Evolutionary conservation across 2,329 filamentous ascomycete genomes (phyloP), one percentile per base, ranked within the genome.

Genomic region (Falciphora oryzae): DNA sequence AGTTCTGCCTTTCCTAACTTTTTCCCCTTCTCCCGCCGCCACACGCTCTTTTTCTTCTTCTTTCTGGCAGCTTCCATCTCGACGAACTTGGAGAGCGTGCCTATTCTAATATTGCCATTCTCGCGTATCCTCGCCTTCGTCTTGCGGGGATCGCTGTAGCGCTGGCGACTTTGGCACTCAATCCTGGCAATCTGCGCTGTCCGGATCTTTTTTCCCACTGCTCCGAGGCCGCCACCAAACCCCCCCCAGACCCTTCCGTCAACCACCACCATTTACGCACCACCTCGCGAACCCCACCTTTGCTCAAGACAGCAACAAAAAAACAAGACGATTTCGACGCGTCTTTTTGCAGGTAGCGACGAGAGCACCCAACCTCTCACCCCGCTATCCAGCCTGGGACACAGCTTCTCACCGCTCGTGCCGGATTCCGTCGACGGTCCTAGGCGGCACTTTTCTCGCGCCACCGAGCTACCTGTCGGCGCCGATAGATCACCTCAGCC

Each of bases 171-270:
- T 44, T 56, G 27, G 44, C 22, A n/a, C 50, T 38, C 25, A 53
- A 31, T 62, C 44, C 28, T 31, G 50, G 35, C 62, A 63, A 63
- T 32, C 62, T 63, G 62, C 62, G 59, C 62, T 63, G 62, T 32
- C 57, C 59, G 62, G 57, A 63, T 63, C 62, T 63, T 50, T 57
- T 57, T 32, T 35, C 18, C 62, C 22, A 27, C 28, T 56, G 50
- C 53, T 50, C 62, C 35, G 62, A 63, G 62, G 22, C 62, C 31
- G 62, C 62, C 35, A 50, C 44, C 28, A 56, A 44, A 27, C 6
- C n/a, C 44, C 28, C 29, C 61, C 44, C 56, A n/a, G 61, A 62
- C 32, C 44, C 32, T 53, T 56, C 60, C 32, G 44, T 53, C 44
- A 53, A 53, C 44, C 61, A 62, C 56, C 61, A 62, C 50, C 44